Base-by-base conservation (phyloP, 1,284 basidiomycete species). In the Trametes hirsuta region DNA sequence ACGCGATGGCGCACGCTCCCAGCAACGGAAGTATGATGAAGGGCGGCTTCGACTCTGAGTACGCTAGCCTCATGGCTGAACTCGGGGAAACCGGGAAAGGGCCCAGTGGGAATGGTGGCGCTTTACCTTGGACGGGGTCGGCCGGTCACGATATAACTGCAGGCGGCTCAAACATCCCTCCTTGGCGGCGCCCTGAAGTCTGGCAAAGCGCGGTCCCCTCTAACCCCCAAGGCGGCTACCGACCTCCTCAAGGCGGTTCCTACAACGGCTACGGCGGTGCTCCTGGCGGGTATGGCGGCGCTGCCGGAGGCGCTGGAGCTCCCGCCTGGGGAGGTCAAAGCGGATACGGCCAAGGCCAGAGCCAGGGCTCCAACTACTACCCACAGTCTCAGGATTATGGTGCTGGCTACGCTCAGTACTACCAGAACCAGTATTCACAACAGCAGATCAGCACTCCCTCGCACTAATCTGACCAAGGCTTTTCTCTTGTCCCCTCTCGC, bases 51-150 rank as follows among this genome's bases (percentile, higher is more conserved):
- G 97, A 99, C 76, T 96, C 94, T 15, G 97, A 99, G 79, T 99
- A 98, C 70, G 94, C 95, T 30, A 95, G 86, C 68, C 80, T 99
- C 66, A 97, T 99, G 97, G 96, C 94, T 41, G 97, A 99, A 78
- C 84, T 99, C 37, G 97, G 97, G 58, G 97, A 99, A 78, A 84
- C 85, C 42, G 85, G 84, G 52, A 83, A 82, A 61, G 83, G 82
- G 44, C 73, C 81, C 45, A 80, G 82, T 47, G 81, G 80, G 53
- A 87, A 87, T 69, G 75, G 79, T 40, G 77, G 75, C 57, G 84
- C 83, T 65, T 76, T 81, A 34, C 76, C 82, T 12, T 91, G 88
- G 88, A 79, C 82, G 45, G 85, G 82, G 58, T 80, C 85, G 24
- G 82, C 81, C 66, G 86, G 85, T 47, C 85, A 88, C 62, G 89